Base-by-base conservation (phyloP, 331 rosid genomes). In the Prunus yedoensis region DNA sequence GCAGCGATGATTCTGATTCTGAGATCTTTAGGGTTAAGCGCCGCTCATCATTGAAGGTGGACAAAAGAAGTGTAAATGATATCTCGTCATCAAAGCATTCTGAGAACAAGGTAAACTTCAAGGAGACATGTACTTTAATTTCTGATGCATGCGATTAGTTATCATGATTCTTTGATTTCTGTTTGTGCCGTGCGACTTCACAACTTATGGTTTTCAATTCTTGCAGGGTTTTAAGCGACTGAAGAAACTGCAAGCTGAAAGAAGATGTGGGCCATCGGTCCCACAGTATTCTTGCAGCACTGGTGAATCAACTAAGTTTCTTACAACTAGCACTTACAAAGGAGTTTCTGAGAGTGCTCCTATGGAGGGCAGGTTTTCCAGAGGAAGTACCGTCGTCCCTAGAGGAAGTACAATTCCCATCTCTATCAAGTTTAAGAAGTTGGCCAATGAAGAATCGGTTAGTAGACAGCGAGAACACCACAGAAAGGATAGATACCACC, bases 21-120 rank as follows among this genome's bases (percentile, higher is more conserved):
- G 94, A 85, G 78, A 88, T 85, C 61, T 95, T 95, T 82, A 85
- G 98, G 86, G 98, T 89, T 72, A 95, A 95, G 82, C 96, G 99
- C 18, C 96, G 94, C 62, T 82, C 98, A 21, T 77, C 96, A 46
- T 85, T 85, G 82, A 91, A 85, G 88, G 86, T 88, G 63, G 91
- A 88, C 73, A 95, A 77, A 84, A 88, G 89, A 80, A 85, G 74
- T 66, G 15, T 72, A 57, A 80, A 67, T 69, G 81, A 87, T 67
- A 77, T 60, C 51, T 32, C 16, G 61, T 74, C 82, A 75, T 38
- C 71, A 45, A 87, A 79, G 77, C 88, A 82, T 80, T 78, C 87
- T 73, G 89, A 85, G 72, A 89, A 88, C 75, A 89, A 91, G 99
- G 99, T 95, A 84, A 41, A 50, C 66, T 68, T 51, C 8, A 25